phyloP scores from a whole-genome alignment of 225 moss, liverwort and hornwort species.

The Bryum argenteum region DNA sequence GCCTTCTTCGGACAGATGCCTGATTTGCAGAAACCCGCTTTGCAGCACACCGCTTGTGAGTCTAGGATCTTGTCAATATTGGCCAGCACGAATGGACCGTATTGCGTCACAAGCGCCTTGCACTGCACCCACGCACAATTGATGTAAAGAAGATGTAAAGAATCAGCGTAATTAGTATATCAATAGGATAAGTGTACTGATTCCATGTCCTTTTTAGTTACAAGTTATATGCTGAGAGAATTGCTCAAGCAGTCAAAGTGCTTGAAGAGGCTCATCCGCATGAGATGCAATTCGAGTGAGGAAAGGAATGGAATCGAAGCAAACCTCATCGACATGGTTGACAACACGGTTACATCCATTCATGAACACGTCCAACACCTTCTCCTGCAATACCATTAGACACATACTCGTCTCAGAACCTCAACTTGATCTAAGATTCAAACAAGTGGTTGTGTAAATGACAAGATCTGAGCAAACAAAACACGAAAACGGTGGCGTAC shows the following conservation, averaged over 20 bases:
- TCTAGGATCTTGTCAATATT: slow-evolving; percentile 83
- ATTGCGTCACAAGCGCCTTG: slow-evolving; percentile 74
- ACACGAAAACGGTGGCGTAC: slow-evolving; percentile 23
- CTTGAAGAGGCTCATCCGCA: no score
- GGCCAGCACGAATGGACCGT: slow-evolving; percentile 80
- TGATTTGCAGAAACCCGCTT: slow-evolving; percentile 67
- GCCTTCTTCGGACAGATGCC: slow-evolving; percentile 46
- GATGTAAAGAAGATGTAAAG: not conserved
- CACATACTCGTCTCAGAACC: slow-evolving; percentile 21
- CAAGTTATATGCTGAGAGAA: no score
- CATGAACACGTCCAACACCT: slow-evolving; percentile 65
- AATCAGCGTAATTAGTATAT: not conserved
- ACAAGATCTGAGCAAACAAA: not conserved
- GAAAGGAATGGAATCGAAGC: not conserved
- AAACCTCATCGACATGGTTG: slow-evolving; percentile 93
- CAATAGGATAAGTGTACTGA: not conserved
- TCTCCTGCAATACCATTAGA: slow-evolving; percentile 47
- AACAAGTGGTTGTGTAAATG: not conserved
- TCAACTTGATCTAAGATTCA: slow-evolving; percentile 1
- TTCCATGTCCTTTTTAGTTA: no score
- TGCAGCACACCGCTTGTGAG: slow-evolving; percentile 76
- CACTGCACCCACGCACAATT: slow-evolving; percentile 51
- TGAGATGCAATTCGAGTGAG: not conserved
- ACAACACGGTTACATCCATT: slow-evolving; percentile 76
- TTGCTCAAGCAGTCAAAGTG: no score